Evolutionary conservation across 164 flowering plant genomes (phyloP).

Genomic region (Aristolochia contorta): DNA sequence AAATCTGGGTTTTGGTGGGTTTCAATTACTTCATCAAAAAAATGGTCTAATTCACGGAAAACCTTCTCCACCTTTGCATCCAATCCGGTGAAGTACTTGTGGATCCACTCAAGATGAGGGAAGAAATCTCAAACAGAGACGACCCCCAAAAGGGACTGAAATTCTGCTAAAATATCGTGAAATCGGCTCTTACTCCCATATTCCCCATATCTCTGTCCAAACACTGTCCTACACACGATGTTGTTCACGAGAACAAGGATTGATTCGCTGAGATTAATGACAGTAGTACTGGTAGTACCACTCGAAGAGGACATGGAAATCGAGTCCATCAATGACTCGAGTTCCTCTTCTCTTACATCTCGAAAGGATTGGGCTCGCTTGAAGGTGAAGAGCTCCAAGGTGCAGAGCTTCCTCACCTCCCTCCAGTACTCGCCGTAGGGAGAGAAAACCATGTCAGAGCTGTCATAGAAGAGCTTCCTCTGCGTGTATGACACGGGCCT

Average conservation of each 20-base stretch:
- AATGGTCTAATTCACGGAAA: background rate
- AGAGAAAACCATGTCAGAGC: slow-evolving; percentile 15
- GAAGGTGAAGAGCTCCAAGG: slow-evolving; percentile 18
- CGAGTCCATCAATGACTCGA: slow-evolving; percentile 4
- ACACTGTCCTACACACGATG: slow-evolving; percentile 11
- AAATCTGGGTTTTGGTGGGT: background rate
- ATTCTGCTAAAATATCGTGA: background rate
- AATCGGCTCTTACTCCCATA: background rate
- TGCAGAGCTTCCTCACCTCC: slow-evolving; percentile 21
- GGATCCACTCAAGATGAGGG: slow-evolving; percentile 11
- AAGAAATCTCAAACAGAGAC: slow-evolving; percentile 2
- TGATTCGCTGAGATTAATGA: slow-evolving; percentile 10
- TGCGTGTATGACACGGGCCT: slow-evolving; percentile 14
- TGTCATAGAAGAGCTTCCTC: slow-evolving; percentile 16
- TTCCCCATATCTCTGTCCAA: slow-evolving; percentile 9
- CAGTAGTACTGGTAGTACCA: too few species aligned
- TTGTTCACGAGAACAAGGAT: slow-evolving; percentile 8
- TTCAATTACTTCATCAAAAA: background rate
- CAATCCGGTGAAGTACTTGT: slow-evolving; percentile 8
- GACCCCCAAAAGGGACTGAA: background rate
- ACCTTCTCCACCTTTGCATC: slow-evolving; percentile 5
- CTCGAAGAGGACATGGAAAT: slow-evolving; percentile 5
- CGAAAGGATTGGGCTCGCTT: slow-evolving; percentile 22
- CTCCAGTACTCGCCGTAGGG: slow-evolving; percentile 29
- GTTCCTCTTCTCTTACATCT: slow-evolving; percentile 29